These are phyloP conservation scores for Collariella sp. DNA, from an alignment of 495 filamentous ascomycete genomes.

Conservation along the genomic window DNA sequence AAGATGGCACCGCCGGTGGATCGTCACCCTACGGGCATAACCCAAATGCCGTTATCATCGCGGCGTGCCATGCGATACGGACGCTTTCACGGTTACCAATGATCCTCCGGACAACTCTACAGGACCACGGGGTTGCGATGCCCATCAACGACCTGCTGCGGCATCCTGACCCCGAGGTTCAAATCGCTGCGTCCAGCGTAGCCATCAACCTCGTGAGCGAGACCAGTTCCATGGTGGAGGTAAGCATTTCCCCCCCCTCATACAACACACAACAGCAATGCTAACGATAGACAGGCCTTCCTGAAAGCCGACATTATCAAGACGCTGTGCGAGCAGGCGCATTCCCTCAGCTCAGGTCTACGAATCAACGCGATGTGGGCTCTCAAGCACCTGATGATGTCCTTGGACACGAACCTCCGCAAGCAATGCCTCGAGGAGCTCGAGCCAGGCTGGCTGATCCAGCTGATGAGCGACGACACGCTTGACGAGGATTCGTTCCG, in stretches of 20 bases:
- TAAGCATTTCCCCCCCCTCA: conserved; percentile 32
- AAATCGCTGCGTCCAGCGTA: conserved; percentile 73
- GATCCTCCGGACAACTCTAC: conserved; percentile 73
- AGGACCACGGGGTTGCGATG: conserved; percentile 72
- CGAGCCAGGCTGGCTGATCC: conserved; percentile 68
- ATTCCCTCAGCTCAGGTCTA: conserved; percentile 61
- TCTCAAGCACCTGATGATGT: conserved; percentile 74
- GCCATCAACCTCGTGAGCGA: conserved; percentile 78
- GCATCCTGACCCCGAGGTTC: conserved; percentile 69
- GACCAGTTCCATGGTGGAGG: conserved; percentile 83
- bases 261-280: conserved; percentile 11
- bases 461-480: conserved; percentile 55
- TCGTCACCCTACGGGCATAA: conserved; percentile 33
- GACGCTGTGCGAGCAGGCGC: conserved; percentile 74
- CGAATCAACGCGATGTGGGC: conserved; percentile 83
- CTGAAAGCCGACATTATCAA: conserved; percentile 67
- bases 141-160: conserved; percentile 71
- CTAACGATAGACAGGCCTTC: conserved; percentile 48
- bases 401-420: conserved; percentile 59
- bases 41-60: conserved; percentile 60
- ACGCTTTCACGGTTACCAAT: conserved; percentile 76
- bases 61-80: conserved; percentile 71
- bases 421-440: conserved; percentile 68
- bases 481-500: conserved; percentile 39
- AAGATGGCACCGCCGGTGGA: neutral